Percentiles rank a stretch among this genome's conserved stretches.
These are phyloP conservation scores for Nicotiana undulata DNA, from an alignment of 257 asterid genomes.

Conservation along the genomic window DNA sequence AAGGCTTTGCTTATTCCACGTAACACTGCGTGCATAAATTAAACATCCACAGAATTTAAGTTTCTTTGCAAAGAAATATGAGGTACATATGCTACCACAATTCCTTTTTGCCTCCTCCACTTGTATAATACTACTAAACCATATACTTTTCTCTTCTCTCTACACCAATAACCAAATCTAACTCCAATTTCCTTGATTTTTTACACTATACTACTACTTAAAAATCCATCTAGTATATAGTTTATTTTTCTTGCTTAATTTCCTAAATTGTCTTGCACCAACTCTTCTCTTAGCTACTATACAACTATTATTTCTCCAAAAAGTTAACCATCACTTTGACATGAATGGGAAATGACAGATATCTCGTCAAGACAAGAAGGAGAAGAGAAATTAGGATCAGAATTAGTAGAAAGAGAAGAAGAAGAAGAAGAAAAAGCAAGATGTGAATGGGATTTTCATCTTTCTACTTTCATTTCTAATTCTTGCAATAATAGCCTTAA, in stretches of 20 bases:
- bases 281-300: background rate
- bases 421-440: slow-evolving; percentile 23
- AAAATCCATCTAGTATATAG: background rate
- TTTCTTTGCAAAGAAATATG: background rate
- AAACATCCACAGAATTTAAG: background rate
- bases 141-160: background rate
- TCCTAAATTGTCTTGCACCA: background rate
- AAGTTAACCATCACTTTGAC: background rate
- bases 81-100: slow-evolving; percentile 4
- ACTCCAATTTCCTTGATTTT: background rate
- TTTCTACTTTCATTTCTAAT: slow-evolving; percentile 54
- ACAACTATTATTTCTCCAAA: background rate
- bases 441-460: slow-evolving; percentile 74
- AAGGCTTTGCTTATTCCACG: slow-evolving; percentile 5
- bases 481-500: background rate
- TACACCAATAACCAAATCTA: background rate
- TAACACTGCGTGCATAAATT: background rate
- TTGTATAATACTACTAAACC: background rate
- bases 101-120: slow-evolving; percentile 4
- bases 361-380: background rate
- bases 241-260: background rate
- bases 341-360: slow-evolving; percentile 11
- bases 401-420: background rate
- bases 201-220: background rate
- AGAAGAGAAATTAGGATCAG: background rate